Percentiles rank a stretch among this genome's conserved stretches.
Evolutionary conservation across 2,329 filamentous ascomycete species (phyloP).

Genomic region (Hypoxylon sp.): DNA sequence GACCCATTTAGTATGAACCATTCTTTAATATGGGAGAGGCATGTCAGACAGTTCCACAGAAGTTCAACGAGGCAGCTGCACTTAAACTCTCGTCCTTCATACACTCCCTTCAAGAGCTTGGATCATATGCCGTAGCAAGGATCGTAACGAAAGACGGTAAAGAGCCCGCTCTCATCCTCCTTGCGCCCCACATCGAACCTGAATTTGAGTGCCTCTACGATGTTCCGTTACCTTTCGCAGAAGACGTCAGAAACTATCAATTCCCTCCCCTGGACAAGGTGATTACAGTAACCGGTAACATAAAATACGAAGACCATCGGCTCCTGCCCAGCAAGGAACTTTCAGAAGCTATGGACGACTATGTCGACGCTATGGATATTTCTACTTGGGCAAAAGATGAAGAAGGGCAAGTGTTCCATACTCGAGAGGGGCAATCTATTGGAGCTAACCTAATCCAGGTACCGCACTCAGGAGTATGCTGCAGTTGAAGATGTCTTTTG

Average conservation of each 20-base stretch:
- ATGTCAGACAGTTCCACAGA: conserved; percentile 82
- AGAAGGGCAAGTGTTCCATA: conserved; percentile 70
- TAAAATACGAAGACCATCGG: conserved; percentile 84
- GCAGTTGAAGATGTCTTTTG: conserved; percentile 86
- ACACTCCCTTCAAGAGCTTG: conserved; percentile 86
- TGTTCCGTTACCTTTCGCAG: conserved; percentile 90
- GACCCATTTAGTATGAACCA: conserved; percentile 75
- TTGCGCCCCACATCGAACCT: conserved; percentile 84
- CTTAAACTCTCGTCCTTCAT: conserved; percentile 91
- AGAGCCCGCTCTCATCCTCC: conserved; percentile 80
- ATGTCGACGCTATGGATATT: conserved; percentile 94
- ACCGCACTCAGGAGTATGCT: conserved; percentile 74
- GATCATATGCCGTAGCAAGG: conserved; percentile 88
- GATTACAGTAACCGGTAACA: conserved; percentile 86
- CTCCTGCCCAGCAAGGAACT: conserved; percentile 84
- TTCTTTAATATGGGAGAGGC: conserved; percentile 88
- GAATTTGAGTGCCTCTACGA: conserved; percentile 91
- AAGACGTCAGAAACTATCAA: conserved; percentile 90
- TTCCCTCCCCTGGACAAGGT: conserved; percentile 93
- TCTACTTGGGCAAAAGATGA: conserved; percentile 79
- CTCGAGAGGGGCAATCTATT: conserved; percentile 44
- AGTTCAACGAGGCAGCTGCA: conserved; percentile 83
- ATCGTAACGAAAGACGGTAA: conserved; percentile 88
- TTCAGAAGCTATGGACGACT: conserved; percentile 86
- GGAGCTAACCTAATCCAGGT: conserved; percentile 53